A percentile compares a stretch with the other conserved stretches of the same genome.
Conservation (phyloP, 208 protist species). For the Zelonia costaricensis region DNA sequence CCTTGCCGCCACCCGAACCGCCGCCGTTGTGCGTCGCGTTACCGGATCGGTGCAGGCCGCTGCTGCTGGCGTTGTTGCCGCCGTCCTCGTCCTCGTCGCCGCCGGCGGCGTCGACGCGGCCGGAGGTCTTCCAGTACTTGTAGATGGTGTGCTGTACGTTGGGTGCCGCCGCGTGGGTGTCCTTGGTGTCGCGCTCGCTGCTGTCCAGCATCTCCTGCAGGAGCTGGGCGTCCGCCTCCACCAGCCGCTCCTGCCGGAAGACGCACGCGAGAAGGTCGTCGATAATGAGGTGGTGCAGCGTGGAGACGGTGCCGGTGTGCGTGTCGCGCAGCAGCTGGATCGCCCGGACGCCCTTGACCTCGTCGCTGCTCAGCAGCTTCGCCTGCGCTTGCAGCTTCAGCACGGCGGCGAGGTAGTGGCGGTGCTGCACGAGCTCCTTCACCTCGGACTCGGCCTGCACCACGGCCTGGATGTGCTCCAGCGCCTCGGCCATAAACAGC, state of each 20-base stretch:
- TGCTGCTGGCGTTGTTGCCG: not conserved
- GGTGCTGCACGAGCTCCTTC: conserved; percentile 35
- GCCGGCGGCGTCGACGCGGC: not conserved
- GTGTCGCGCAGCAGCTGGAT: conserved; percentile 59
- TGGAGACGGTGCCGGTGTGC: conserved; percentile 47
- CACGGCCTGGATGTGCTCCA: conserved; percentile 54
- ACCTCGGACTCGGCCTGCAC: conserved; percentile 62
- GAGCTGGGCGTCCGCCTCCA: conserved; percentile 61
- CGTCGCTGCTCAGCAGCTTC: conserved; percentile 34
- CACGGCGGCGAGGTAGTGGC: conserved; percentile 74
- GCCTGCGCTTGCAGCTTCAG: conserved; percentile 49
- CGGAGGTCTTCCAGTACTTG: conserved; percentile 39
- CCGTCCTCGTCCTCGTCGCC: conserved; percentile 4
- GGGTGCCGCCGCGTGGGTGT: conserved; percentile 24
- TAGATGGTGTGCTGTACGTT: conserved; percentile 37
- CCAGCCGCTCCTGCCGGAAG: conserved; percentile 67
- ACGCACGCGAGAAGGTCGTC: conserved; percentile 78
- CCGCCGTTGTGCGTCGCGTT: not conserved
- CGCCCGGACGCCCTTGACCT: conserved; percentile 50
- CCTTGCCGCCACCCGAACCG: not conserved
- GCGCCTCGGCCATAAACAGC: conserved; percentile 63
- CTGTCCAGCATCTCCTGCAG: conserved; percentile 57
- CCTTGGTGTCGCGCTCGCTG: conserved; percentile 24
- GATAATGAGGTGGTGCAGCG: conserved; percentile 63
- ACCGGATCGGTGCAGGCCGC: not conserved